Conservation (phyloP, 208 protist genomes). For the Acanthamoeba lenticulata region DNA sequence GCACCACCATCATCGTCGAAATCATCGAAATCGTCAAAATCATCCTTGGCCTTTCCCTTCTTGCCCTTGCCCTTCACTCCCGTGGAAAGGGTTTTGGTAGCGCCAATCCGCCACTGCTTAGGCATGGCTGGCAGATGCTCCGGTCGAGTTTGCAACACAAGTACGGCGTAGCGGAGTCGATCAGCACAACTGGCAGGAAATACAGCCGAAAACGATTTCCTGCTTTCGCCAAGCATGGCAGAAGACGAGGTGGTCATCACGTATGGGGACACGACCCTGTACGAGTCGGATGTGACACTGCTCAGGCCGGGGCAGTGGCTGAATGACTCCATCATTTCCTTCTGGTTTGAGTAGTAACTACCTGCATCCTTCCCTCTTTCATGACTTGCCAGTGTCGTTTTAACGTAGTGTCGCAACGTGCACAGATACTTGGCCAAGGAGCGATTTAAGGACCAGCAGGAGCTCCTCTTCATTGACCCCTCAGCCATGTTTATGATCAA, state of each 20-base stretch:
- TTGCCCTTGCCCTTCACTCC: not conserved
- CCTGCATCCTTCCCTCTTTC: not conserved
- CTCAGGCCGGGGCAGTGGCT: not conserved
- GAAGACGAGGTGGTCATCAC: not conserved
- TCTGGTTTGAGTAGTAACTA: slow-evolving; percentile 26
- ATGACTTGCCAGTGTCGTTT: too few relatives aligned
- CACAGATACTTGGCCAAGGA: not conserved
- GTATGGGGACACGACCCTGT: slow-evolving; percentile 2
- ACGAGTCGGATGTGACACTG: not conserved
- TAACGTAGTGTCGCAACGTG: not conserved
- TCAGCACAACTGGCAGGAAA: too few relatives aligned
- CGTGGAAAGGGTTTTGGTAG: too few relatives aligned
- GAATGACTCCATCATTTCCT: slow-evolving; percentile 1
- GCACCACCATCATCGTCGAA: not conserved
- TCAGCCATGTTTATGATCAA: slow-evolving; percentile 39
- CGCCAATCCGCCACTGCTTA: too few relatives aligned
- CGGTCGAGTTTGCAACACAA: too few relatives aligned
- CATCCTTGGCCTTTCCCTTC: not conserved
- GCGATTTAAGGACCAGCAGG: not conserved
- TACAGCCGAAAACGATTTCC: too few relatives aligned
- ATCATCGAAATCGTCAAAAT: not conserved
- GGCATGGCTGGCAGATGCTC: too few relatives aligned
- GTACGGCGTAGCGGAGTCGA: too few relatives aligned
- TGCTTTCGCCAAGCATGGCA: not conserved
- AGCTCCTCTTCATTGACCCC: not conserved